Evolutionary conservation across 768 basidiomycete species (phyloP).

Genomic region (Termitomyces sp.): DNA sequence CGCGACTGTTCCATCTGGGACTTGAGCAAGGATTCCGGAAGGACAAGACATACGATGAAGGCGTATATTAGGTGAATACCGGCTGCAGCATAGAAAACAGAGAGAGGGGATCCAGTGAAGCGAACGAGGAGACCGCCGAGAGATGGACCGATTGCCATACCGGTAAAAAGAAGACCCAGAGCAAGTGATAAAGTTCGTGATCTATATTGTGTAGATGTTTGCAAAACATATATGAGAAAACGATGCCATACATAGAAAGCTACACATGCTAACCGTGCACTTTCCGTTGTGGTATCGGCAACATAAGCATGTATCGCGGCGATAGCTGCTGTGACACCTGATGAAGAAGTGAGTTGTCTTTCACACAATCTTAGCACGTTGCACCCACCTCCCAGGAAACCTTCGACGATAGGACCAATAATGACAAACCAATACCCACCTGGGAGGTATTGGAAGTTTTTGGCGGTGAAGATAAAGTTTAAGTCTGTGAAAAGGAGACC

Average conservation of each 20-base stretch:
- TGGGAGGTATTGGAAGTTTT: constrained; percentile 56
- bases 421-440: constrained; percentile 82
- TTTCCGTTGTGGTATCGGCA: constrained; percentile 59
- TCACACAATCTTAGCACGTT: constrained; percentile 1
- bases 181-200: constrained; percentile 62
- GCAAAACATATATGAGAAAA: neutral
- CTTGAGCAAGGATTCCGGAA: constrained; percentile 76
- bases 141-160: constrained; percentile 76
- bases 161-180: constrained; percentile 65
- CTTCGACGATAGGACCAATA: constrained; percentile 62
- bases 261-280: constrained; percentile 40
- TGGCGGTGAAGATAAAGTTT: constrained; percentile 62
- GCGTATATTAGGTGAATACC: constrained; percentile 47
- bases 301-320: constrained; percentile 65
- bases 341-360: neutral
- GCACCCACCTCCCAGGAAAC: constrained; percentile 62
- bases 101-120: constrained; percentile 47
- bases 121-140: constrained; percentile 65
- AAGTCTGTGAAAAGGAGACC: constrained; percentile 63
- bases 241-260: neutral
- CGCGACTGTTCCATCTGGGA: constrained; percentile 41
- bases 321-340: constrained; percentile 42
- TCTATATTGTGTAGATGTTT: constrained; percentile 27
- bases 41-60: constrained; percentile 46
- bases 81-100: constrained; percentile 69